These are phyloP conservation scores for Thermoascus crustaceus DNA, from an alignment of 2,329 filamentous ascomycete species.

Conservation along the genomic window DNA sequence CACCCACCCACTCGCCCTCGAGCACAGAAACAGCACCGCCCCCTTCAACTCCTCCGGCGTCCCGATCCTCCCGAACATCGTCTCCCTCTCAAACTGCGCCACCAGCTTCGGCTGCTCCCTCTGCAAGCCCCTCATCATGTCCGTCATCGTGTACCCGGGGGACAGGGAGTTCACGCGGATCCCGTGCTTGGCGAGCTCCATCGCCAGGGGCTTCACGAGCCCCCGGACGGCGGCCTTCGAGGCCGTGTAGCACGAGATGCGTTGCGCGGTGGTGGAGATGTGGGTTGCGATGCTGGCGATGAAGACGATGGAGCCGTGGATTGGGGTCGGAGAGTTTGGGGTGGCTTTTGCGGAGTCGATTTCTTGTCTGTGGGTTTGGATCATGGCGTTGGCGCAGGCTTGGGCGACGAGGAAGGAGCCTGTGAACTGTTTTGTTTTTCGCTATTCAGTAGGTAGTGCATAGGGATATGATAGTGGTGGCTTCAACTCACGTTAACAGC, in stretches of 20 bases:
- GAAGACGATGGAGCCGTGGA: constrained; percentile 25
- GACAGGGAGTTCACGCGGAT: constrained; percentile 25
- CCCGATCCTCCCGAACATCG: constrained; percentile 15
- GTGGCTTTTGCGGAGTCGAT: constrained; percentile 6
- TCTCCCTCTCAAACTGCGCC: constrained; percentile 16
- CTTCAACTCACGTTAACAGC: too few relatives aligned
- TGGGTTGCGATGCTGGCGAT: constrained; percentile 28
- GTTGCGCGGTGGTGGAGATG: constrained; percentile 21
- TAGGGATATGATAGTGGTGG: too few relatives aligned
- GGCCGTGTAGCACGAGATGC: constrained; percentile 25
- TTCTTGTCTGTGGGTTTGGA: constrained; percentile 9
- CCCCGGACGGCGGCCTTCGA: constrained; percentile 20
- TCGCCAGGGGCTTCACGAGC: constrained; percentile 16
- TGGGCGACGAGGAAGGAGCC: constrained; percentile 19
- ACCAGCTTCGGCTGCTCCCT: constrained; percentile 12
- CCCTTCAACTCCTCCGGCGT: constrained; percentile 14
- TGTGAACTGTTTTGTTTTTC: too few relatives aligned
- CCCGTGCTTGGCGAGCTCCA: constrained; percentile 14
- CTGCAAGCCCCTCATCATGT: constrained; percentile 15
- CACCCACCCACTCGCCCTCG: constrained; percentile 13
- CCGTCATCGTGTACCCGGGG: constrained; percentile 22
- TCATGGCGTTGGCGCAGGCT: constrained; percentile 19
- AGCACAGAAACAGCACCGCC: constrained; percentile 14
- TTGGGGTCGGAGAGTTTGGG: constrained; percentile 1
- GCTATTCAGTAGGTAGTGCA: too few relatives aligned